Evolutionary conservation across 1,139 yeast species (phyloP).

Genomic region (Kurtzmaniella quercitrusa): DNA sequence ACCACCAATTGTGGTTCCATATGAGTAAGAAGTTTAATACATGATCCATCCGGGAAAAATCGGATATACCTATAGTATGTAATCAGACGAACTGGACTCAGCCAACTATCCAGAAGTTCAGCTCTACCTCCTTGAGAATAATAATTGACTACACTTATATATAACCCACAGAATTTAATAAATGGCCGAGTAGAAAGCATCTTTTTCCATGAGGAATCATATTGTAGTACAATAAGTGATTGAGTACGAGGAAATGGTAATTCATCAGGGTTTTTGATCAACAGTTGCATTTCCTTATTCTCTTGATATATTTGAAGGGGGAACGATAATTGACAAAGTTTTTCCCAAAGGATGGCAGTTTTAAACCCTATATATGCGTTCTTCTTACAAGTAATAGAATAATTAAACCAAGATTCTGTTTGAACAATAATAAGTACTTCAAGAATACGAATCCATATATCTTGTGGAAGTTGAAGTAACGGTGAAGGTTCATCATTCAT

Average conservation of each 20-base stretch:
- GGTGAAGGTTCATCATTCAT: constrained; percentile 40
- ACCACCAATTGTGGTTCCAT: constrained; percentile 64
- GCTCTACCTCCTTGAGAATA: constrained; percentile 73
- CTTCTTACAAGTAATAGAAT: constrained; percentile 59
- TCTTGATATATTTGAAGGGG: constrained; percentile 53
- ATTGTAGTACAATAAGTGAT: constrained; percentile 38
- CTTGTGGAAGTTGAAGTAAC: constrained; percentile 58
- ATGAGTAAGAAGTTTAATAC: constrained; percentile 60
- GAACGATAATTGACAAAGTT: constrained; percentile 52
- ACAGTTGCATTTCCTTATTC: constrained; percentile 15
- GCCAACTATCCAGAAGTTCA: constrained; percentile 65
- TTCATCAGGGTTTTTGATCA: constrained; percentile 21
- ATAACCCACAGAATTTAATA: constrained; percentile 75
- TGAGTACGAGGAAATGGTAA: constrained; percentile 43
- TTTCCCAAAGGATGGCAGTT: constrained; percentile 52
- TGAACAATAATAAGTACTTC: constrained; percentile 45
- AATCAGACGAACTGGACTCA: constrained; percentile 73
- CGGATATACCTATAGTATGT: constrained; percentile 84
- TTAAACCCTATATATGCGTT: constrained; percentile 61
- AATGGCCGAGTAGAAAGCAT: constrained; percentile 59
- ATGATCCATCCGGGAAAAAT: constrained; percentile 75
- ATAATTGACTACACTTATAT: constrained; percentile 81
- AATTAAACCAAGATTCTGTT: constrained; percentile 65
- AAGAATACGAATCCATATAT: constrained; percentile 55
- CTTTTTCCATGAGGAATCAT: constrained; percentile 48